Percentiles rank a stretch among this genome's conserved stretches.
Conservation (phyloP, 441 rosid species). For the Dalechampia spathulata region DNA sequence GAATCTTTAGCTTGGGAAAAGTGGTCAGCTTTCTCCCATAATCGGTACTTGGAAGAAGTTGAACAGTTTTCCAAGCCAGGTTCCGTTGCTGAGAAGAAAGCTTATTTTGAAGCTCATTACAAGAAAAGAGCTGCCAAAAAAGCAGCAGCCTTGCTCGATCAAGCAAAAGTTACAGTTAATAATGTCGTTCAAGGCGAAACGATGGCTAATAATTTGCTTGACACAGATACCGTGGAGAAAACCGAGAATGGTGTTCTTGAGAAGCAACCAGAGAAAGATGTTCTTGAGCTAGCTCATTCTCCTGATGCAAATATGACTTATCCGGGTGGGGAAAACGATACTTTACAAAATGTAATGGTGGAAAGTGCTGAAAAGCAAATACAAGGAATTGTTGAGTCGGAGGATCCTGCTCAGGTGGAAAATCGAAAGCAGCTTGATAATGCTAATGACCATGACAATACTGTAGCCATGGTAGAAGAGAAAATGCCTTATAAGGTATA, state of each 20-base stretch:
- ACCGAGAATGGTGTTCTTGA: slow-evolving; percentile 3
- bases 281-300: slow-evolving; percentile 16
- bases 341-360: slow-evolving; percentile 10
- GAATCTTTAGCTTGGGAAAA: slow-evolving; percentile 87
- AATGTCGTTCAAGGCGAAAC: slow-evolving; percentile 19
- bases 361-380: slow-evolving; percentile 16
- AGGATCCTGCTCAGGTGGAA: slow-evolving; percentile 18
- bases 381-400: slow-evolving; percentile 16
- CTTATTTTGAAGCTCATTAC: slow-evolving; percentile 83
- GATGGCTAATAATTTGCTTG: neutral
- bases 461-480: slow-evolving; percentile 18
- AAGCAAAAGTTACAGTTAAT: slow-evolving; percentile 20
- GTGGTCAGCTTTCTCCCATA: slow-evolving; percentile 91
- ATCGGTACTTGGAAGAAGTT: slow-evolving; percentile 84
- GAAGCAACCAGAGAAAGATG: slow-evolving; percentile 20
- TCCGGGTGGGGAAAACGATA: slow-evolving; percentile 3
- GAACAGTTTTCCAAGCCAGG: slow-evolving; percentile 85
- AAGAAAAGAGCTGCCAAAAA: slow-evolving; percentile 67
- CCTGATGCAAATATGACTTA: slow-evolving; percentile 11
- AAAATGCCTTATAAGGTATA: slow-evolving; percentile 36
- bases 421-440: slow-evolving; percentile 19
- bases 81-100: slow-evolving; percentile 87
- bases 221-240: neutral
- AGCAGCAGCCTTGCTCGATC: slow-evolving; percentile 35
- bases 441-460: slow-evolving; percentile 10